Conservation (phyloP, 2,329 filamentous ascomycete species). For the Geosmithia morbida region DNA sequence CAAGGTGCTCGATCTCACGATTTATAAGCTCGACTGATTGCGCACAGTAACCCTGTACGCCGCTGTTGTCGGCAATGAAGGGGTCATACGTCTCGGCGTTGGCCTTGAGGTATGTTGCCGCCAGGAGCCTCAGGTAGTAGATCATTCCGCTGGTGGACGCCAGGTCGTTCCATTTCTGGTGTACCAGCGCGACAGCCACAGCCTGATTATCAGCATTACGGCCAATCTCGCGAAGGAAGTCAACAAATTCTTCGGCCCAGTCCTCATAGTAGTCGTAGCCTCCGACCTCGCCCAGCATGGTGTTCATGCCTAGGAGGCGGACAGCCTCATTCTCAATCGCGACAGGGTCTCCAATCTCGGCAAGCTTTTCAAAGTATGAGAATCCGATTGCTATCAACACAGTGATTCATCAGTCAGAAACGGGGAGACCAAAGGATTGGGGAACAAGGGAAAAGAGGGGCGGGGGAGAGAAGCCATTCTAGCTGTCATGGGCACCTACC, state of each 20-base stretch:
- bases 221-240: slow-evolving; percentile 50
- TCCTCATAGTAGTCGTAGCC: slow-evolving; percentile 63
- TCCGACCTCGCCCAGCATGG: slow-evolving; percentile 55
- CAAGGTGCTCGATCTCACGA: slow-evolving; percentile 84
- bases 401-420: neutral
- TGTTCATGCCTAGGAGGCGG: slow-evolving; percentile 57
- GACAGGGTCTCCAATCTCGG: slow-evolving; percentile 48
- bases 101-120: slow-evolving; percentile 71
- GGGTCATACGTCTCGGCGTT: slow-evolving; percentile 54
- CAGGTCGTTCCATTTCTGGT: slow-evolving; percentile 60
- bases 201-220: slow-evolving; percentile 44
- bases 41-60: slow-evolving; percentile 54
- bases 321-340: slow-evolving; percentile 56
- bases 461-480: neutral
- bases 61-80: slow-evolving; percentile 46
- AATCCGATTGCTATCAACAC: slow-evolving; percentile 66
- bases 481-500: slow-evolving; percentile 43
- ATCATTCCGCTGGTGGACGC: slow-evolving; percentile 60
- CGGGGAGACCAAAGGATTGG: neutral
- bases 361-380: slow-evolving; percentile 78
- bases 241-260: slow-evolving; percentile 63
- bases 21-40: slow-evolving; percentile 58
- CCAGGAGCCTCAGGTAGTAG: slow-evolving; percentile 72
- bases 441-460: neutral
- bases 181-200: slow-evolving; percentile 36